phyloP scores from a whole-genome alignment of 1,284 basidiomycete genomes.

The Cutaneotrichosporon spelunceum region DNA sequence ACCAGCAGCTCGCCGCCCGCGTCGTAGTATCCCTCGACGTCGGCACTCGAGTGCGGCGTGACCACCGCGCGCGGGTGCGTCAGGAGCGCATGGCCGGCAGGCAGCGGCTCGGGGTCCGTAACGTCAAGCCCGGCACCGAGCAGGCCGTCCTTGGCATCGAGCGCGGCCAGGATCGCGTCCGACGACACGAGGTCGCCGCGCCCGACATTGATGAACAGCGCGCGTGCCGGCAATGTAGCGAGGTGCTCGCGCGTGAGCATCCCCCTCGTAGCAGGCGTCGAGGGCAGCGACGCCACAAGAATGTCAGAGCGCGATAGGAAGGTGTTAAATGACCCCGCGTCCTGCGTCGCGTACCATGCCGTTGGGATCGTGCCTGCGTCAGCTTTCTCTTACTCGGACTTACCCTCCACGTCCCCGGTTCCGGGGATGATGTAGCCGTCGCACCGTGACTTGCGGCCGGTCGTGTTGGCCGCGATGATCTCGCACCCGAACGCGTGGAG shows the following conservation, averaged over 20 bases:
- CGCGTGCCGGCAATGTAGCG: constrained; percentile 33
- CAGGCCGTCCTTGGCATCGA: constrained; percentile 27
- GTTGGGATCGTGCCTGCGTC: constrained; percentile 33
- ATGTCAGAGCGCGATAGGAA: constrained; percentile 43
- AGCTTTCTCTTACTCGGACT: background rate
- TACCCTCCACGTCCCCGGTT: constrained; percentile 44
- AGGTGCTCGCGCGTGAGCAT: constrained; percentile 39
- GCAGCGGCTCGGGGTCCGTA: constrained; percentile 52
- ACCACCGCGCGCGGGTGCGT: constrained; percentile 45
- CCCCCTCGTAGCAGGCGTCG: constrained; percentile 39
- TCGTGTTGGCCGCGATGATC: constrained; percentile 50
- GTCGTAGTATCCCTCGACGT: constrained; percentile 42
- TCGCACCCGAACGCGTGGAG: constrained; percentile 41
- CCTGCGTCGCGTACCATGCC: constrained; percentile 40
- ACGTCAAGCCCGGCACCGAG: constrained; percentile 48
- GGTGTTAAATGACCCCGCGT: constrained; percentile 36
- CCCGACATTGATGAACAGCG: constrained; percentile 51
- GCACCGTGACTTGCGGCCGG: constrained; percentile 24
- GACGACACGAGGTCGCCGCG: constrained; percentile 46
- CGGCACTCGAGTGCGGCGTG: constrained; percentile 46
- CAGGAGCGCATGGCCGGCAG: constrained; percentile 41
- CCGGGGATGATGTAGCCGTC: constrained; percentile 44
- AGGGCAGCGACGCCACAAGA: constrained; percentile 45
- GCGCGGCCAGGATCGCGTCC: constrained; percentile 8
- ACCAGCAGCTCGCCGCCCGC: constrained; percentile 46